These are phyloP conservation scores for Ophiocytium majus DNA, from an alignment of 352 stramenopile genomes.

Conservation along the genomic window DNA sequence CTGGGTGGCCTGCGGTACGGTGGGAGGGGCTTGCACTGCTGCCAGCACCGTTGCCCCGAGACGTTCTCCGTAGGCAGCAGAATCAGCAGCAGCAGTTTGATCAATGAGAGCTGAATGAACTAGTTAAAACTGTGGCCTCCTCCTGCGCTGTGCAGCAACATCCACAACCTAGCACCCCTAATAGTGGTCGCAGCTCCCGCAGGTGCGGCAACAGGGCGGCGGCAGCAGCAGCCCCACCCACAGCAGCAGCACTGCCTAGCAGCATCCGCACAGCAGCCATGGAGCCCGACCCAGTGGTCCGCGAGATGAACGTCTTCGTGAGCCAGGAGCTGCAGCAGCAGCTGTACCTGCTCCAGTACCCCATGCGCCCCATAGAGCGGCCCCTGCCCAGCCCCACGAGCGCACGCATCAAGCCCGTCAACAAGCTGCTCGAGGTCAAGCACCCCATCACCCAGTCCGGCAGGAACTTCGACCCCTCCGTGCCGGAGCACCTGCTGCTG, in stretches of 20 bases:
- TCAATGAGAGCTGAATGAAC: too few species aligned
- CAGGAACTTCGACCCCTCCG: slow-evolving; percentile 46
- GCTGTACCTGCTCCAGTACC: slow-evolving; percentile 53
- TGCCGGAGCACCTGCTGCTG: slow-evolving; percentile 33
- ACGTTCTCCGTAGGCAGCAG: too few species aligned
- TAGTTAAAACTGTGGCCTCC: too few species aligned
- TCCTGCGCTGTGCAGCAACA: too few species aligned
- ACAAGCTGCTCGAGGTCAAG: slow-evolving; percentile 47
- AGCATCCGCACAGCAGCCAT: not conserved
- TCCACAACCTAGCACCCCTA: too few species aligned
- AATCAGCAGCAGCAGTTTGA: too few species aligned
- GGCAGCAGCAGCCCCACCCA: not conserved
- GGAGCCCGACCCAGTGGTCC: slow-evolving; percentile 30
- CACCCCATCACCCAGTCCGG: slow-evolving; percentile 46
- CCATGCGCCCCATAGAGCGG: slow-evolving; percentile 43
- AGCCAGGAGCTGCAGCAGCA: slow-evolving; percentile 43
- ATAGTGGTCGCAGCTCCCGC: too few species aligned
- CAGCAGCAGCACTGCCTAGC: not conserved
- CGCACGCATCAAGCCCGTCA: slow-evolving; percentile 43
- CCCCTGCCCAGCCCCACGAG: slow-evolving; percentile 26
- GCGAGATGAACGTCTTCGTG: slow-evolving; percentile 54
- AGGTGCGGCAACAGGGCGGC: not conserved
- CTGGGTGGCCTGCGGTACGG: too few species aligned
- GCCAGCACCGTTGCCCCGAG: too few species aligned
- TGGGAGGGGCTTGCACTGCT: too few species aligned